Base-by-base conservation (phyloP, 192 early-diverging fungal species). In the Phlyctochytrium planicorne region DNA sequence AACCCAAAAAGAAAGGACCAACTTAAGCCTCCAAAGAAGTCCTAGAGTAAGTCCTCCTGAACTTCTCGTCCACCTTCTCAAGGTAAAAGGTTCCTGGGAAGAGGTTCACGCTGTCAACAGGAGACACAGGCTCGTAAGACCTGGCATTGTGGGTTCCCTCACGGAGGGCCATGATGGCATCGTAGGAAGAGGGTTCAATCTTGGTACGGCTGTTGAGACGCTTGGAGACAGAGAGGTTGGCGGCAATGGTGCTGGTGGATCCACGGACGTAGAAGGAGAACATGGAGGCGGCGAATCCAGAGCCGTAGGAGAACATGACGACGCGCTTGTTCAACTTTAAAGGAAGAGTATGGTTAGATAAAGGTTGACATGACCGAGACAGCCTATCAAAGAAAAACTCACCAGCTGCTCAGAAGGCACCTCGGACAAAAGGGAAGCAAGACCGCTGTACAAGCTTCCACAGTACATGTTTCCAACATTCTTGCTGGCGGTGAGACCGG, bases 381-480 rank as follows among this genome's bases (percentile, higher is more conserved):
- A 50, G n/a, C 68, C 52, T 6, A n/a, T 16, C 23, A 59, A 57
- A 66, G 34, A 68, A 52, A 23, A 2, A 70, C 75, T 34, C 40
- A 78, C 74, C 52, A 96, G 82, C 60, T 90, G 69, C 37, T 85
- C 88, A 30, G 83, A 80, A 30, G 91, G 71, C 2, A 89, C 81
- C 56, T 86, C 81, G n/a, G 91, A 85, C 35, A 99, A 62, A 55
- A 98, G 78, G 30, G 91, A 91, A 12, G 84, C 85, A 29, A 99
- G 84, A 62, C 90, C 80, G 50, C 78, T 72, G 83, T 90, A 92
- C 30, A 91, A 76, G 0, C 87, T 90, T 17, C 82, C 90, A 60
- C 84, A 87, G 82, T 96, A 96, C 87, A 90, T 93, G 85, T 99
- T 99, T 63, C 97, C 97, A 66, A 96, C 88, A 76, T 96, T 89